Evolutionary conservation across 257 asterid species (phyloP).

Genomic region (Solanum pennellii): DNA sequence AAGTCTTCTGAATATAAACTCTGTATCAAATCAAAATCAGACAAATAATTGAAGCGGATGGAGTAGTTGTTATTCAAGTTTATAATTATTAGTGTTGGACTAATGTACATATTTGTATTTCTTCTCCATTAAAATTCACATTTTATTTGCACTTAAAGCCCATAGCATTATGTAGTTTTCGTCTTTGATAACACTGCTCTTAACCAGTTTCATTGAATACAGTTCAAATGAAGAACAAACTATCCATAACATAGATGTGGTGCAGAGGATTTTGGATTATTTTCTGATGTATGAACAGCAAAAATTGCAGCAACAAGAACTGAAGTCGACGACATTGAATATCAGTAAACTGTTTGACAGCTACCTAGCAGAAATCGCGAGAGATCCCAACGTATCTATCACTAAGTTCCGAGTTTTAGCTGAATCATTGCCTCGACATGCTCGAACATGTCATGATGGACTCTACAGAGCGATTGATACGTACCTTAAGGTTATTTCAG

Average conservation of each 20-base stretch:
- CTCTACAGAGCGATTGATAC: conserved; percentile 76
- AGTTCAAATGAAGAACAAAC: conserved; percentile 41
- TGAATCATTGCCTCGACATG: conserved; percentile 54
- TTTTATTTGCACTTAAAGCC: not conserved
- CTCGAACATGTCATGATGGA: conserved; percentile 62
- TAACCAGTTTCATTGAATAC: conserved; percentile 9
- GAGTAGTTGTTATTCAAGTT: not conserved
- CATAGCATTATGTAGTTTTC: not conserved
- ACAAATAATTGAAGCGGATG: not conserved
- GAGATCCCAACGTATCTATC: conserved; percentile 58
- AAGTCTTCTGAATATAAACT: not conserved
- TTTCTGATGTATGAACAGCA: conserved; percentile 53
- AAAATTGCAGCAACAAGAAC: conserved; percentile 28
- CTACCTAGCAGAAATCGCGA: conserved; percentile 73
- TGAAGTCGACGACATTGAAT: conserved; percentile 22
- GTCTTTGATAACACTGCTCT: not conserved
- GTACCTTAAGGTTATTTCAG: conserved; percentile 54
- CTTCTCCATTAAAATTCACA: not conserved
- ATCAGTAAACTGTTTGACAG: conserved; percentile 69
- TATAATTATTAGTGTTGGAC: not conserved
- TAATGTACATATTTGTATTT: not conserved
- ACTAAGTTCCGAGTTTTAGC: conserved; percentile 58
- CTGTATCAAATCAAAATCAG: not conserved
- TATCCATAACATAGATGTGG: conserved; percentile 45
- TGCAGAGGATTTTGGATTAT: conserved; percentile 69